Evolutionary conservation across 169 alveolate genomes (phyloP), one percentile per base, ranked within the genome.

Genomic region (Amoebophrya sp.): DNA sequence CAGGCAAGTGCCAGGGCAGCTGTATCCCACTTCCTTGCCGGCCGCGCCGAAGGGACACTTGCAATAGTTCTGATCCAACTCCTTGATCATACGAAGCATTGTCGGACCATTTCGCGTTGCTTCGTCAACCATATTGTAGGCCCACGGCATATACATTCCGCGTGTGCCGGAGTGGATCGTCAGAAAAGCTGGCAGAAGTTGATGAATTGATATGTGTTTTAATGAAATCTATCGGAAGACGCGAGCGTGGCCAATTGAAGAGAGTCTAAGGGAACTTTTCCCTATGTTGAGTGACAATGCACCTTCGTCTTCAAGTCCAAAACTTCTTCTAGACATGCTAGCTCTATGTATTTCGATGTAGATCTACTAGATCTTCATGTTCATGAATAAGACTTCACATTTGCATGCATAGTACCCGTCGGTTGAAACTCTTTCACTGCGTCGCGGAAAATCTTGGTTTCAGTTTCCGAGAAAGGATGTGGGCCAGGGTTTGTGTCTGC

Each of bases 81-180:
- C 90, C 93, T 92, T 33, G 83, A 92, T 47, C 89, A 92, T 89
- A 0, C 89, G n/a, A 39, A 92, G 93, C 93, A 92, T 92, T 47
- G 39, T 38, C 14, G 0, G 90, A 29, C 93, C 92, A 40, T 92
- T 92, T 38, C 93, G 41, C 77, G 36, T 24, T 24, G 94, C 94
- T 76, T 54, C 29, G 89, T 89, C 91, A 36, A 12, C 41, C 47
- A 83, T 89, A 76, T 92, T 91, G 65, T 92, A 92, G 33, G 94
- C 94, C 94, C 94, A 92, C n/a, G 94, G 94, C 94, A 89, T 89
- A 91, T 92, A 92, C 40, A 92, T 78, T 0, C 94, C 94, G 53
- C 90, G 41, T 38, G 92, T 92, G 41, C 92, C 93, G 41, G 90
- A 65, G 93, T 77, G 93, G 39, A 91, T 89, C 93, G 78, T 33